Evolutionary conservation across 2,329 filamentous ascomycete species (phyloP), one percentile per base, ranked within the genome.

Genomic region (Fusarium brachygibbosum): DNA sequence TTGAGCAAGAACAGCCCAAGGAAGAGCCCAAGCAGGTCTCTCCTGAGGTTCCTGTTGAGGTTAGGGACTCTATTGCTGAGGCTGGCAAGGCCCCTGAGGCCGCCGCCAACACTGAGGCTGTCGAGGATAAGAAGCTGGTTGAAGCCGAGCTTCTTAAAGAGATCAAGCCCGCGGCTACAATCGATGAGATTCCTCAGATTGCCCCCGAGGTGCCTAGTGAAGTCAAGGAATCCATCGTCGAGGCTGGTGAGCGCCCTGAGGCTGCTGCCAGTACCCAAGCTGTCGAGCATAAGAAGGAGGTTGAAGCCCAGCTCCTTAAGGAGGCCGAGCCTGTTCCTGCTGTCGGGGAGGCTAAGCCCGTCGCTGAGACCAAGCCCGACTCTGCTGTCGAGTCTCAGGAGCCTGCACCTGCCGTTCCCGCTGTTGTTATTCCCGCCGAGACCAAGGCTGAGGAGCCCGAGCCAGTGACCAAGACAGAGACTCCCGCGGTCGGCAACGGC

Each of bases 251-350:
- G 73, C 84, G 82, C 66, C 90, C 92, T 9, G 93, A 96, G 80
- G 93, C 93, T 32, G 87, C 91, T 42, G 86, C 87, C 55, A 91
- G 88, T 79, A 82, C 88, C 3, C 84, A 85, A 63, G 91, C 90
- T 28, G 91, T 96, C 5, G 82, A 86, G 65, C 91, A 94, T 74
- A 96, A 96, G 87, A 88, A 87, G 77, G 85, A 84, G 13, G 84
- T 94, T 11, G 93, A 97, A 82, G 79, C 88, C 32, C 91, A 97
- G 81, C 84, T 97, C 13, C 82, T 94, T 52, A 85, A 88, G 70
- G 87, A 91, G 77, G 84, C 89, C 61, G 82, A 85, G 77, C 76
- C 76, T 53, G 55, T 56, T 41, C 66, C 72, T 46, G 63, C 68
- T 37, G 51, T 61, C 1, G 93, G 49, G 9, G 93, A 96, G 82